These are phyloP conservation scores for Phytophthora gonapodyides DNA, from an alignment of 352 stramenopile species.

Conservation along the genomic window DNA sequence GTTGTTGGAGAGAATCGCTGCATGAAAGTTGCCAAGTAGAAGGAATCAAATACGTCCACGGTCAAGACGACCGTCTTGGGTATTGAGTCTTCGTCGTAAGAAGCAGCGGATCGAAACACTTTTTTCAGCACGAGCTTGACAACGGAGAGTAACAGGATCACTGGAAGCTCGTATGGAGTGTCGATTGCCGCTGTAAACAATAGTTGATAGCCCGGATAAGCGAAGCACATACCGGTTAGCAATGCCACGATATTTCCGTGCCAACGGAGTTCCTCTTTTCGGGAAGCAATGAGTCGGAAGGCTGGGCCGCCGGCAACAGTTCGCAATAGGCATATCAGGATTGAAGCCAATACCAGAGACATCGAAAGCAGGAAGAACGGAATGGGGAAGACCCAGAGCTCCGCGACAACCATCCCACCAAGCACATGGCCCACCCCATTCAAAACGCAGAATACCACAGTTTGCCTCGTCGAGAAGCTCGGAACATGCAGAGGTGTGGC, in stretches of 20 bases:
- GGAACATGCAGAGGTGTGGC: not conserved
- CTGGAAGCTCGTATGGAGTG: not conserved
- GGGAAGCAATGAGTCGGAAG: not conserved
- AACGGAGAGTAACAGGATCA: not conserved
- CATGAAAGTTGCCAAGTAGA: constrained; percentile 9
- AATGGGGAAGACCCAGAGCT: constrained; percentile 1
- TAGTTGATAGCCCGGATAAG: constrained; percentile 1
- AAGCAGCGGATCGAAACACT: not conserved
- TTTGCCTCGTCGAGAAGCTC: not conserved
- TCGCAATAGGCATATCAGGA: not conserved
- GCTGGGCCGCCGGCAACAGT: not conserved
- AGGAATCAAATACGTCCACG: constrained; percentile 2
- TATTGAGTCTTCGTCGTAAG: not conserved
- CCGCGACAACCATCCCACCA: not conserved
- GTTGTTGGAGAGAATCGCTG: not conserved
- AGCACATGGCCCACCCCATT: not conserved
- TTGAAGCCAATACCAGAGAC: not conserved
- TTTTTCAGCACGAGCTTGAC: not conserved
- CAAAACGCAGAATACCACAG: not conserved
- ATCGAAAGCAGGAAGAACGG: not conserved
- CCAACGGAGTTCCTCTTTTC: not conserved
- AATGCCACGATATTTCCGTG: no score
- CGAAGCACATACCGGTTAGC: not conserved
- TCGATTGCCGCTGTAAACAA: not conserved
- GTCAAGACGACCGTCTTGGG: constrained; percentile 3